Percentiles rank a stretch among this genome's conserved stretches.
These are phyloP conservation scores for Xylaria sp. DNA, from an alignment of 2,329 filamentous ascomycete species.

Conservation along the genomic window DNA sequence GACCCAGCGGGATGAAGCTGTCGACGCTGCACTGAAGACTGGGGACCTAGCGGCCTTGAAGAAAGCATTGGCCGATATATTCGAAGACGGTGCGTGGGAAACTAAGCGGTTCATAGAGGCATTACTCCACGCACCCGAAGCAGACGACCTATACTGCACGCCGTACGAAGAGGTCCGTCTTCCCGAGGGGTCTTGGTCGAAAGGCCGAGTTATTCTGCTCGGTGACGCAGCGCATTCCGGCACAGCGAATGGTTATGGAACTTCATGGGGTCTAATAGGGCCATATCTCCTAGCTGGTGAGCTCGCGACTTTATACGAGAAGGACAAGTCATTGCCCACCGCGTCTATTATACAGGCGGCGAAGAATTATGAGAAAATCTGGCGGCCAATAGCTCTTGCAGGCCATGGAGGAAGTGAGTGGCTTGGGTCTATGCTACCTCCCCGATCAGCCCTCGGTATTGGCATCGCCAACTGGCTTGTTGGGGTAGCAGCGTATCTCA, in stretches of 20 bases:
- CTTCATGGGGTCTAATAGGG: constrained; percentile 55
- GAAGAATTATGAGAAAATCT: constrained; percentile 38
- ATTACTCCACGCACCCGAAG: constrained; percentile 48
- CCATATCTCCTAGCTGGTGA: constrained; percentile 64
- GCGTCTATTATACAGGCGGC: constrained; percentile 23
- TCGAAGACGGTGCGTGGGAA: constrained; percentile 60
- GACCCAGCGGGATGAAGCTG: constrained; percentile 11
- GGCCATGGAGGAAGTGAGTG: constrained; percentile 32
- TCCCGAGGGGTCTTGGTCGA: constrained; percentile 34
- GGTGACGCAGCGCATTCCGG: constrained; percentile 61
- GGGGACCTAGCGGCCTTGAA: constrained; percentile 53
- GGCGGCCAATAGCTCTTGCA: constrained; percentile 40
- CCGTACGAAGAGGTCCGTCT: constrained; percentile 54
- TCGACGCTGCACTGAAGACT: constrained; percentile 28
- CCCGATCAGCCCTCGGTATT: constrained; percentile 37
- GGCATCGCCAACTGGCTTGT: constrained; percentile 32
- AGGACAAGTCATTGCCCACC: constrained; percentile 14
- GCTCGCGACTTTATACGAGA: constrained; percentile 43
- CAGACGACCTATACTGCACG: constrained; percentile 57
- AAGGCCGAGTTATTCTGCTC: constrained; percentile 56
- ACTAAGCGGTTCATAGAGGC: constrained; percentile 50
- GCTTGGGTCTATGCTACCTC: constrained; percentile 28
- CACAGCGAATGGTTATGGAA: constrained; percentile 59
- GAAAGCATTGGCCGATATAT: constrained; percentile 52
- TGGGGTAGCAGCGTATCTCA: constrained; percentile 34